Conservation (phyloP, 306 rosid species). For the Calophaca sinica region DNA sequence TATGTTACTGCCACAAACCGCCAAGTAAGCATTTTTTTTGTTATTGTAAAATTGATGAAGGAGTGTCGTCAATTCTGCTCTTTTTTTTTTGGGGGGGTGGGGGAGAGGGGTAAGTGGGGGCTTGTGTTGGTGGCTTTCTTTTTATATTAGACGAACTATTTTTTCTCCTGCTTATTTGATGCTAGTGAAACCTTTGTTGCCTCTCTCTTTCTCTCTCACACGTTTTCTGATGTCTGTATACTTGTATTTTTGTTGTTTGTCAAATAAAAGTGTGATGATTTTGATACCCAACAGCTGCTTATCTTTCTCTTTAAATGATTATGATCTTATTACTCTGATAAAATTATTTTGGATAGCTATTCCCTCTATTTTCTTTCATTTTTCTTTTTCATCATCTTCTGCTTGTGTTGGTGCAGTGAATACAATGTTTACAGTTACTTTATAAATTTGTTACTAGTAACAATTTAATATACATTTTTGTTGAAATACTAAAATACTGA, state of each 20-base stretch:
- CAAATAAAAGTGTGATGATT: slow-evolving; percentile 1
- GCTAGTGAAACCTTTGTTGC: not conserved
- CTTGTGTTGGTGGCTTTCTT: slow-evolving; percentile 4
- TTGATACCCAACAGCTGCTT: slow-evolving; percentile 2
- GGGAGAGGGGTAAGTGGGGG: not conserved
- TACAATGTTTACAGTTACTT: slow-evolving; percentile 20
- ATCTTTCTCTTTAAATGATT: slow-evolving; percentile 10
- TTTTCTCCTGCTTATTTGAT: slow-evolving; percentile 25
- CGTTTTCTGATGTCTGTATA: not conserved
- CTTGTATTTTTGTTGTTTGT: slow-evolving; percentile 16
- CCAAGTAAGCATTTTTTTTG: slow-evolving; percentile 66
- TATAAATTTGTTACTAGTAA: not conserved
- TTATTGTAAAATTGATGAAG: slow-evolving; percentile 17
- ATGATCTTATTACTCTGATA: slow-evolving; percentile 11
- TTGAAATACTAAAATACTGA: too few species aligned
- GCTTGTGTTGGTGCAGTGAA: slow-evolving; percentile 22
- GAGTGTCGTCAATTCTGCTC: not conserved
- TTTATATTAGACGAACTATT: slow-evolving; percentile 9
- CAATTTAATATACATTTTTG: too few species aligned
- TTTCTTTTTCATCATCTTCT: slow-evolving; percentile 33
- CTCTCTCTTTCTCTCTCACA: slow-evolving; percentile 4
- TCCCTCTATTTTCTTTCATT: slow-evolving; percentile 22
- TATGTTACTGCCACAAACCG: slow-evolving; percentile 92
- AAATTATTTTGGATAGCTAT: not conserved
- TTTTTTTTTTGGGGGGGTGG: not conserved